Conservation (phyloP, 352 stramenopile species). For the Globisporangium nagaii region DNA sequence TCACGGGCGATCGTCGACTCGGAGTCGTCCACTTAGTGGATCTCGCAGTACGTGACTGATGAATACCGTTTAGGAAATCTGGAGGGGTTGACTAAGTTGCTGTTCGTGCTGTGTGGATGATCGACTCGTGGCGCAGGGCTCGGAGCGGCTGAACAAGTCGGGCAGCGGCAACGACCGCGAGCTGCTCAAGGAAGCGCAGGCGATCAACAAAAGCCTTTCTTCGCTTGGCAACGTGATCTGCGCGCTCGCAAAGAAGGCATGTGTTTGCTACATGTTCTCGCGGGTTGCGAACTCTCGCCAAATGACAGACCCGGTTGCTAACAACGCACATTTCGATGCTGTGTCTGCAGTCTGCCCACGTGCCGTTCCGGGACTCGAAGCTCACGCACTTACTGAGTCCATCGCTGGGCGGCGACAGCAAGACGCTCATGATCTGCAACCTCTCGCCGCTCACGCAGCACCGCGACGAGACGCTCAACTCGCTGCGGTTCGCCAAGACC, state of each 20-base stretch:
- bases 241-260: conserved; percentile 77
- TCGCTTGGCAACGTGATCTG: conserved; percentile 80
- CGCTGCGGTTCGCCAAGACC: conserved; percentile 83
- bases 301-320: not conserved
- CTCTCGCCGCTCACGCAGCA: conserved; percentile 71
- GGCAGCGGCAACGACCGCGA: conserved; percentile 72
- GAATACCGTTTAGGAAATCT: no score
- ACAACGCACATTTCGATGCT: not conserved
- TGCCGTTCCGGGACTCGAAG: conserved; percentile 89
- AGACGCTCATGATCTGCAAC: conserved; percentile 90
- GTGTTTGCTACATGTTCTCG: no score
- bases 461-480: conserved; percentile 83
- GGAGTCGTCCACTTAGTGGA: conserved; percentile 80
- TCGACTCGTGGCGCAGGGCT: conserved; percentile 35
- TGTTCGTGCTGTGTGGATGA: not conserved
- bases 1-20: conserved; percentile 48
- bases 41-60: conserved; percentile 54
- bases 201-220: conserved; percentile 87
- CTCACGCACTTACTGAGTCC: conserved; percentile 84
- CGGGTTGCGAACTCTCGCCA: not conserved
- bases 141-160: conserved; percentile 75
- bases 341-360: conserved; percentile 48
- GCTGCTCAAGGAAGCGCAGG: conserved; percentile 76
- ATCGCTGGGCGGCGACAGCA: conserved; percentile 81
- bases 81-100: no score